These are phyloP conservation scores for Dispira simplex DNA, from an alignment of 192 early-diverging fungal genomes.

Conservation along the genomic window DNA sequence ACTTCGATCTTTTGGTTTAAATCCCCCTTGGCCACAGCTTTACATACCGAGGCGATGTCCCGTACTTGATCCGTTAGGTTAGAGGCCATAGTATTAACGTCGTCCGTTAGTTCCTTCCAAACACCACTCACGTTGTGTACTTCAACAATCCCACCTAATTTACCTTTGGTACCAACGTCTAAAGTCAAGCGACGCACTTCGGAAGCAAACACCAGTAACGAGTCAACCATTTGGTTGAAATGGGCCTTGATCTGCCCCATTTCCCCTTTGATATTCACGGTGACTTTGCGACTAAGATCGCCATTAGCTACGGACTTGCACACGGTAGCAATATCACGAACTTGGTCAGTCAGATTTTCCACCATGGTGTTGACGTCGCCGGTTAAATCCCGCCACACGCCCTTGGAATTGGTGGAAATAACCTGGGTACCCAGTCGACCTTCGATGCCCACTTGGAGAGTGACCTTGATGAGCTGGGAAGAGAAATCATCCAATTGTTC, in stretches of 20 bases:
- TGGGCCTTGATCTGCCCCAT: slow-evolving; percentile 45
- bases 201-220: slow-evolving; percentile 33
- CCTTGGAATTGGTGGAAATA: slow-evolving; percentile 28
- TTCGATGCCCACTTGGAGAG: slow-evolving; percentile 38
- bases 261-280: slow-evolving; percentile 40
- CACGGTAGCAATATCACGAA: slow-evolving; percentile 42
- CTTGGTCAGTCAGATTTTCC: slow-evolving; percentile 46
- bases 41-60: slow-evolving; percentile 14
- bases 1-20: slow-evolving; percentile 14
- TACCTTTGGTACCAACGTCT: slow-evolving; percentile 47
- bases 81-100: slow-evolving; percentile 30
- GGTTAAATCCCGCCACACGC: slow-evolving; percentile 36
- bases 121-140: slow-evolving; percentile 33
- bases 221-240: slow-evolving; percentile 47
- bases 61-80: slow-evolving; percentile 25
- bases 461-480: slow-evolving; percentile 35
- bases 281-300: slow-evolving; percentile 36
- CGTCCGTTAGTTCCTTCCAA: slow-evolving; percentile 41
- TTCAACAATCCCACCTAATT: slow-evolving; percentile 36
- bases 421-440: slow-evolving; percentile 36
- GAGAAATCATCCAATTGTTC: slow-evolving; percentile 34
- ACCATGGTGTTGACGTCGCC: slow-evolving; percentile 46
- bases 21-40: slow-evolving; percentile 16
- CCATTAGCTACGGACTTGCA: slow-evolving; percentile 45
- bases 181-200: slow-evolving; percentile 52